Evolutionary conservation across 768 basidiomycete genomes (phyloP).

Genomic region (Boletus bicolor): DNA sequence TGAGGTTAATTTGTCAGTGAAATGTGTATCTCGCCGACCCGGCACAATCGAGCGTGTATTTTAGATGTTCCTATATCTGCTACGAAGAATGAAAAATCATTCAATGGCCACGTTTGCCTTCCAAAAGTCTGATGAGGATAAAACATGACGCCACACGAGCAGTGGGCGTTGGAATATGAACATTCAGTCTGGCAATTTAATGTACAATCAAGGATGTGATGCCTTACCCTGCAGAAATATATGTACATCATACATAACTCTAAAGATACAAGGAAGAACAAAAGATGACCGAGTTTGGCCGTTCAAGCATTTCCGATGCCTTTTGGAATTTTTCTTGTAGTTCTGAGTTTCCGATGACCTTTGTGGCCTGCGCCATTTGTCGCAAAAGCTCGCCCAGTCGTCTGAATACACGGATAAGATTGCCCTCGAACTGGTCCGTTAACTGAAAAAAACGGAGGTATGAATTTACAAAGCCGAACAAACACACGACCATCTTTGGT

Average conservation of each 20-base stretch:
- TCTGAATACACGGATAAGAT: constrained; percentile 93
- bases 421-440: constrained; percentile 96
- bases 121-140: neutral
- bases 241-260: neutral
- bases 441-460: constrained; percentile 45
- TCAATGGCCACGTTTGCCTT: neutral
- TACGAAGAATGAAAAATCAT: neutral
- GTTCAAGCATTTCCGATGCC: constrained; percentile 87
- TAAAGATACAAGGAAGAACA: constrained; percentile 82
- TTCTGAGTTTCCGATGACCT: constrained; percentile 94
- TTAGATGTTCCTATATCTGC: neutral
- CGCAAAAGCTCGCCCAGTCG: constrained; percentile 90
- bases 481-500: neutral
- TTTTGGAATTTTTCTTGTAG: constrained; percentile 93
- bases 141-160: no score
- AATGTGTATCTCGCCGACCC: neutral
- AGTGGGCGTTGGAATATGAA: no score
- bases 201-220: neutral
- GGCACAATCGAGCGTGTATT: constrained; percentile 2
- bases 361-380: constrained; percentile 94
- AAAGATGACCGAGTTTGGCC: constrained; percentile 92
- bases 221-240: neutral
- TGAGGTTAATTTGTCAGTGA: neutral
- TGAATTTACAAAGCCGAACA: neutral
- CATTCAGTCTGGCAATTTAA: no score